Evolutionary conservation across 371 early-diverging fungal species (phyloP).

Genomic region (Blakeslea trispora): DNA sequence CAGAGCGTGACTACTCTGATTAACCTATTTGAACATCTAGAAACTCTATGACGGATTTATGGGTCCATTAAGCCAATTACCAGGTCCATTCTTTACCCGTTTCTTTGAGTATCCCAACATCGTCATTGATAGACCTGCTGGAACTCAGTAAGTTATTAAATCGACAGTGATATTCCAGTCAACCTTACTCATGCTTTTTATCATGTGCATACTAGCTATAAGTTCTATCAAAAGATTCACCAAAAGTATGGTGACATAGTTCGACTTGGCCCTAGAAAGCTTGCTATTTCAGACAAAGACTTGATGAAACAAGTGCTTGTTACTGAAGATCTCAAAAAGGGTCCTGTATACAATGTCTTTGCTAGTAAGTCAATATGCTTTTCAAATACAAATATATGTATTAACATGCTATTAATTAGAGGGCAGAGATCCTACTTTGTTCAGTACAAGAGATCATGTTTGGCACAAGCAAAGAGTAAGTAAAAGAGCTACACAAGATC

Average conservation of each 20-base stretch:
- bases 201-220: too few species aligned
- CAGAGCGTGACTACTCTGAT: not conserved
- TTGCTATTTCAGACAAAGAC: constrained; percentile 22
- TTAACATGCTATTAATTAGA: too few species aligned
- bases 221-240: constrained; percentile 6
- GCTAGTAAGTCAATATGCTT: too few species aligned
- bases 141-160: constrained; percentile 27
- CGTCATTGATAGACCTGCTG: constrained; percentile 22
- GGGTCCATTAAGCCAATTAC: constrained; percentile 30
- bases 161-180: too few species aligned
- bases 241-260: constrained; percentile 24
- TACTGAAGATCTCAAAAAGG: constrained; percentile 21
- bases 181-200: too few species aligned
- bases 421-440: constrained; percentile 18
- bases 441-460: constrained; percentile 26
- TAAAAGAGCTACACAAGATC: not conserved
- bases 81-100: constrained; percentile 32
- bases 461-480: constrained; percentile 41
- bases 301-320: constrained; percentile 20
- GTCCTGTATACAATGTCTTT: constrained; percentile 13
- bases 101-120: constrained; percentile 18
- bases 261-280: constrained; percentile 14
- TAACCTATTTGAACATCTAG: constrained; percentile 14
- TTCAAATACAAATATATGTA: too few species aligned
- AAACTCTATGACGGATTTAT: constrained; percentile 36